phyloP scores from a whole-genome alignment of 495 filamentous ascomycete species.

The Cenococcum geophilum region DNA sequence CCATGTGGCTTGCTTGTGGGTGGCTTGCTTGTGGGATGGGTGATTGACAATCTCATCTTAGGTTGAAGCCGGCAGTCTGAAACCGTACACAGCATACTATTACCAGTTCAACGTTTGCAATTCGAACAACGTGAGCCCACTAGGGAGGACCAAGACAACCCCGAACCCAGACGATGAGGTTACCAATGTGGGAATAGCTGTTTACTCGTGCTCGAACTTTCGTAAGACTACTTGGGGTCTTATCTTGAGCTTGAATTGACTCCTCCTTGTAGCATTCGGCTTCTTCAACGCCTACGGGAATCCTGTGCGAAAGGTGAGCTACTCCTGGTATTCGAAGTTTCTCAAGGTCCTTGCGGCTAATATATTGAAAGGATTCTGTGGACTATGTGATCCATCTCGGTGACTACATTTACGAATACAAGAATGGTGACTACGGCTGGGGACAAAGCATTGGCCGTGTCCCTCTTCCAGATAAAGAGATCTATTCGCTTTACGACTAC shows the following conservation, averaged over 20 bases:
- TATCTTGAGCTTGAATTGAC: not conserved
- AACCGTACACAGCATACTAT: slow-evolving; percentile 55
- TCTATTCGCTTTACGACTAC: slow-evolving; percentile 54
- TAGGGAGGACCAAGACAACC: slow-evolving; percentile 41
- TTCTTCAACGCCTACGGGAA: slow-evolving; percentile 64
- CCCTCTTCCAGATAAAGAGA: slow-evolving; percentile 49
- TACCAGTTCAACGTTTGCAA: slow-evolving; percentile 41
- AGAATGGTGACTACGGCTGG: slow-evolving; percentile 52
- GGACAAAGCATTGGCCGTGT: slow-evolving; percentile 47
- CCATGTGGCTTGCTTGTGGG: not conserved
- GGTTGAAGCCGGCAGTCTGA: slow-evolving; percentile 54
- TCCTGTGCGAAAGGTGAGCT: slow-evolving; percentile 48
- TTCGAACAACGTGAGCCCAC: slow-evolving; percentile 35
- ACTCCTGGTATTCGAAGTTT: not conserved
- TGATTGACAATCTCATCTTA: slow-evolving; percentile 29
- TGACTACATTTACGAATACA: slow-evolving; percentile 66
- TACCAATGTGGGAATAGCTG: slow-evolving; percentile 35
- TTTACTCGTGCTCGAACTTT: slow-evolving; percentile 42
- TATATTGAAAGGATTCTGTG: slow-evolving; percentile 44
- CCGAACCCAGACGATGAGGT: slow-evolving; percentile 34
- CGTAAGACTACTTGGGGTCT: slow-evolving; percentile 22
- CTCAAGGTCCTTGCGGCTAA: slow-evolving; percentile 1
- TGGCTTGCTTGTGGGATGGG: not conserved
- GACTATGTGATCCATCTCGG: slow-evolving; percentile 62
- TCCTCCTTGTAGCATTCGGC: slow-evolving; percentile 41